Evolutionary conservation across 2,329 filamentous ascomycete genomes (phyloP).

Genomic region (Fusarium pilosicola): DNA sequence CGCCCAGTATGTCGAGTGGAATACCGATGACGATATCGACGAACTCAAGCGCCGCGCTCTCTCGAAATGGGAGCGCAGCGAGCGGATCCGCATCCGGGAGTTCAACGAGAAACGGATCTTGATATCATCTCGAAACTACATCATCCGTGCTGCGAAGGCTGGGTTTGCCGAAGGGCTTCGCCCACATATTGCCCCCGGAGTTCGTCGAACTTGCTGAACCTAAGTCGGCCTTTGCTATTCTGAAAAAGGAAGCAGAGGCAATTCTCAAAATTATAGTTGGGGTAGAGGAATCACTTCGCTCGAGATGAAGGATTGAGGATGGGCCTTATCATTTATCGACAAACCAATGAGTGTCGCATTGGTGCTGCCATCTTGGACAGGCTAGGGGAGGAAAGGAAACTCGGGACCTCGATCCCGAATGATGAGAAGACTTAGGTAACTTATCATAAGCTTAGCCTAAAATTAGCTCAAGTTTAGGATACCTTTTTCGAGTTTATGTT

Average conservation of each 20-base stretch:
- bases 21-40: background rate
- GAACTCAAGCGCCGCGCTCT: background rate
- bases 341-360: background rate
- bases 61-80: background rate
- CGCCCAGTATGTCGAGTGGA: background rate
- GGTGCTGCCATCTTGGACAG: background rate
- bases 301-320: no score
- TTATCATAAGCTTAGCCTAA: background rate
- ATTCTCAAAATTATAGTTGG: background rate
- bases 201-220: background rate
- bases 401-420: background rate
- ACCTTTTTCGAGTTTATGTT: background rate
- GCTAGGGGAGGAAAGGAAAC: background rate
- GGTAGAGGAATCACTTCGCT: no score
- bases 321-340: no score
- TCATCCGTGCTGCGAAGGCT: background rate
- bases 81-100: background rate
- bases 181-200: background rate
- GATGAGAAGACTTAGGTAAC: background rate
- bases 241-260: background rate
- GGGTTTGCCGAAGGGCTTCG: background rate
- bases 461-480: background rate
- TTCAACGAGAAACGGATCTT: background rate
- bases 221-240: background rate
- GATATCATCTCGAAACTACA: background rate